phyloP scores from a whole-genome alignment of 192 early-diverging fungal genomes.

The Gonapodya sp. region DNA sequence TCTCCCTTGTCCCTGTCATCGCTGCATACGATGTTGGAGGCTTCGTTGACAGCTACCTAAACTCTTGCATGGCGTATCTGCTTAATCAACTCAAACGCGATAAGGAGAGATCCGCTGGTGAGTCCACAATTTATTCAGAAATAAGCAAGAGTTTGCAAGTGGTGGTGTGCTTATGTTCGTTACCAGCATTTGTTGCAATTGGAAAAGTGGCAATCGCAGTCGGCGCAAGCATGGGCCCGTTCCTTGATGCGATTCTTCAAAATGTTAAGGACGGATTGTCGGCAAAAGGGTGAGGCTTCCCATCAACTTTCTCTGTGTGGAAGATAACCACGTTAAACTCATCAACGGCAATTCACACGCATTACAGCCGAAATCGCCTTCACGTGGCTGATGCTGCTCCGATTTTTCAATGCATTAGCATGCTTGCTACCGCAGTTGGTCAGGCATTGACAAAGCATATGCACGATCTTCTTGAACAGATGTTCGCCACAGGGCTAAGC shows the following conservation, averaged over 20 bases:
- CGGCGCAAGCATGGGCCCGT: constrained; percentile 63
- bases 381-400: constrained; percentile 12
- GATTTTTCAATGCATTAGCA: constrained; percentile 76
- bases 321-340: too few species aligned
- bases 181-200: constrained; percentile 69
- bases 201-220: constrained; percentile 77
- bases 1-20: constrained; percentile 69
- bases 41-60: constrained; percentile 60
- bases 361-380: not conserved
- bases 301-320: not conserved
- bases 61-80: constrained; percentile 63
- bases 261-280: constrained; percentile 68
- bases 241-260: constrained; percentile 62
- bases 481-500: constrained; percentile 83
- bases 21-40: constrained; percentile 65
- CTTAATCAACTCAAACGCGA: constrained; percentile 63
- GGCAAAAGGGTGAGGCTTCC: constrained; percentile 46
- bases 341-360: too few species aligned
- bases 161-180: not conserved
- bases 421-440: constrained; percentile 83
- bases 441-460: constrained; percentile 79
- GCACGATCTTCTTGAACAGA: constrained; percentile 77
- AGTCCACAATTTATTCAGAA: not conserved
- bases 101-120: constrained; percentile 46
- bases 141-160: not conserved